Conservation (phyloP, 768 basidiomycete genomes). For the Nidula microcarpa region DNA sequence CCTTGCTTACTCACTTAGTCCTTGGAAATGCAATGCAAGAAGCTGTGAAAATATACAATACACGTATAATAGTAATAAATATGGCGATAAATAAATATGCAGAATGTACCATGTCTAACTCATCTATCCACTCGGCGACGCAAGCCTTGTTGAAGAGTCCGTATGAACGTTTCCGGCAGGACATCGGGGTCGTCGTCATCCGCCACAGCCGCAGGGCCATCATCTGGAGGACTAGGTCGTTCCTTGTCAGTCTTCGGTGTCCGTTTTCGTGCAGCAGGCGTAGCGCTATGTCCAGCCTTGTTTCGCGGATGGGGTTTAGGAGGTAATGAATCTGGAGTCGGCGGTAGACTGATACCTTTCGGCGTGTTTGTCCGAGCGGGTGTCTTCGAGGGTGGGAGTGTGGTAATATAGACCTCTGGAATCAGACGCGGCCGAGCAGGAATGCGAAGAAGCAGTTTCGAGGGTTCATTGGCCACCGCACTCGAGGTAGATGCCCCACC, state of each 20-base stretch:
- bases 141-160: neutral
- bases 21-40: too few species aligned
- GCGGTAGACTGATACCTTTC: neutral
- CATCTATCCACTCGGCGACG: neutral
- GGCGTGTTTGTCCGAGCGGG: neutral
- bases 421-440: slow-evolving; percentile 2
- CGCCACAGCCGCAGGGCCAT: neutral
- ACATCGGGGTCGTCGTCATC: neutral
- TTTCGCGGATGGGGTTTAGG: slow-evolving; percentile 5
- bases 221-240: neutral
- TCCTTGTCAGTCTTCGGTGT: neutral
- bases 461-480: neutral
- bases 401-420: slow-evolving; percentile 13
- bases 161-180: neutral
- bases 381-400: neutral
- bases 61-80: neutral
- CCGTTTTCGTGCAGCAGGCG: neutral
- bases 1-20: too few species aligned
- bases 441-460: slow-evolving; percentile 5
- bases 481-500: neutral
- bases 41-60: too few species aligned
- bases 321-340: slow-evolving; percentile 6
- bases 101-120: neutral
- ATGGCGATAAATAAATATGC: neutral
- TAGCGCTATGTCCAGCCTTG: slow-evolving; percentile 7